Evolutionary conservation across 345 rosid species (phyloP), one percentile per base, ranked within the genome.

Genomic region (Brassica carinata): DNA sequence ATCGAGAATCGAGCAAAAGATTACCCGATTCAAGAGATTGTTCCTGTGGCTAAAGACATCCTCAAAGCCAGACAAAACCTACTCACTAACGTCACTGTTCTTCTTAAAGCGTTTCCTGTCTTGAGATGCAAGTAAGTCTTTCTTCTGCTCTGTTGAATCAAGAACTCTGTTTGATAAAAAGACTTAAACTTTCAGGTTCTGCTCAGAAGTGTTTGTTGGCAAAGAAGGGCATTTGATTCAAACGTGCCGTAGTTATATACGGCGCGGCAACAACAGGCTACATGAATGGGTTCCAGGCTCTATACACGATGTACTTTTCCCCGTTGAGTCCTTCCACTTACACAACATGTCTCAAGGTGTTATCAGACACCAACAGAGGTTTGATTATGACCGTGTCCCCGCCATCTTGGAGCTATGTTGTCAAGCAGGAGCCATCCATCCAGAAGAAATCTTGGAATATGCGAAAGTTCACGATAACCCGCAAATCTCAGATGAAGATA

Each of bases 271-370:
- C 82, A 88, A 82, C 11, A 78, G 87, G 64, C 86, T 91, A 75
- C 99, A 95, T 8, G 96, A 93, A 85, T 95, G 99, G 98, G 73
- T 87, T 75, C 72, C 77, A 33, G 97, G 96, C 69, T 88, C 89
- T 36, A 71, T 93, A 80, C 85, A 86, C 43, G 93, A 95, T 84
- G 62, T 95, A 64, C 86, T 90, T 55, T 89, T 89, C 4, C 96
- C 92, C 0, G 90, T 93, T 0, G 98, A 91, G 76, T 72, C 93
- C 0, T 93, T 81, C 84, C 97, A 87, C 83, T 77, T 93, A 34
- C 62, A 71, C 17, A 83, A 76, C 23, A 89, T 85, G 87, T 91
- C 85, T 73, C 98, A 87, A 78, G 85, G 82, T 74, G 86, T 87
- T 62, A 91, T 91, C 65, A 84, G 88, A 77, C 98, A 91, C 69